Evolutionary conservation across 2,329 filamentous ascomycete genomes (phyloP).

Genomic region (Metarhizium anisopliae): DNA sequence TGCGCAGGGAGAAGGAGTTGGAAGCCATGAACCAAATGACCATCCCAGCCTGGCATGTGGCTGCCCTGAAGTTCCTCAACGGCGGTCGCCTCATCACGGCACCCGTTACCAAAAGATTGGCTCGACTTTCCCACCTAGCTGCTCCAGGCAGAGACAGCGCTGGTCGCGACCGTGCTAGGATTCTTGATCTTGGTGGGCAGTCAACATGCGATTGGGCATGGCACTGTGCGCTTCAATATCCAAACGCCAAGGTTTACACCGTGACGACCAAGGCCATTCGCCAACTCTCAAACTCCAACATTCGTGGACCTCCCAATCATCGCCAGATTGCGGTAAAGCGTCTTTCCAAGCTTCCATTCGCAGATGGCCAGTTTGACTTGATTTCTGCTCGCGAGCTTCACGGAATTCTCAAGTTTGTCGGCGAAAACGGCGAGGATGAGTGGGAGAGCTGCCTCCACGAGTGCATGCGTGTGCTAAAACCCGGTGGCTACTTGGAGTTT

Average conservation of each 20-base stretch:
- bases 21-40: constrained; percentile 69
- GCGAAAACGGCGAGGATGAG: constrained; percentile 65
- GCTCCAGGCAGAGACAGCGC: constrained; percentile 29
- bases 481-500: constrained; percentile 88
- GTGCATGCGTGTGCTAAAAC: constrained; percentile 85
- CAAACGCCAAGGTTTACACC: constrained; percentile 79
- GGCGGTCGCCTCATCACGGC: constrained; percentile 56
- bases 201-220: constrained; percentile 90
- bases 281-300: constrained; percentile 62
- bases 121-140: constrained; percentile 41
- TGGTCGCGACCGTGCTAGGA: constrained; percentile 47
- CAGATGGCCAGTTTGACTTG: constrained; percentile 78
- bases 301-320: constrained; percentile 82
- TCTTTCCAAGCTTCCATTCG: constrained; percentile 76
- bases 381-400: constrained; percentile 85
- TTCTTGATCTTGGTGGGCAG: constrained; percentile 82
- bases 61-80: constrained; percentile 51
- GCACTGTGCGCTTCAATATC: constrained; percentile 81
- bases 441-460: constrained; percentile 80
- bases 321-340: constrained; percentile 69
- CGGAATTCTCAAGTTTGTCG: constrained; percentile 66
- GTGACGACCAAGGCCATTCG: constrained; percentile 66
- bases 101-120: constrained; percentile 54
- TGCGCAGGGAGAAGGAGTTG: constrained; percentile 65
- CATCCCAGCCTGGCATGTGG: constrained; percentile 52